phyloP scores from a whole-genome alignment of 371 early-diverging fungal genomes.

The Mucor lusitanicus region DNA sequence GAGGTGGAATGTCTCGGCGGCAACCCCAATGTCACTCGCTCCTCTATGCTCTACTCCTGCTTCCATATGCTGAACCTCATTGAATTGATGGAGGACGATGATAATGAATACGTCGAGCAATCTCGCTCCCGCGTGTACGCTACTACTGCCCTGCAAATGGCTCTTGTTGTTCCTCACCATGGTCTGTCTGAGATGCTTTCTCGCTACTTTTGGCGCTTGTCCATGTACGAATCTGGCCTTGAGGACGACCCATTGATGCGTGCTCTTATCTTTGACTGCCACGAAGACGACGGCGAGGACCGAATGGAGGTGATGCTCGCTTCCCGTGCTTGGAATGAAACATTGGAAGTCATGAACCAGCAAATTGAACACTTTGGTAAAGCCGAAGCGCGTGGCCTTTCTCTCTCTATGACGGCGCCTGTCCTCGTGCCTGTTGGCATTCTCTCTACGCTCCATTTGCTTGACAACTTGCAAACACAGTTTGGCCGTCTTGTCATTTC shows the following conservation, averaged over 20 bases:
- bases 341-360: slow-evolving; percentile 36
- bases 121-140: slow-evolving; percentile 41
- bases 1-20: slow-evolving; percentile 52
- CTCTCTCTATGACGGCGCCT: slow-evolving; percentile 33
- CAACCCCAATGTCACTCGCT: slow-evolving; percentile 26
- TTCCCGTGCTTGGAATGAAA: slow-evolving; percentile 41
- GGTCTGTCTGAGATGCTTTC: slow-evolving; percentile 24
- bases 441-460: slow-evolving; percentile 33
- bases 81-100: slow-evolving; percentile 33
- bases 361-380: slow-evolving; percentile 24
- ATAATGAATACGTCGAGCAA: slow-evolving; percentile 27
- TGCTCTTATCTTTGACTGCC: slow-evolving; percentile 34
- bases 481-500: slow-evolving; percentile 38
- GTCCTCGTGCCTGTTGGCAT: slow-evolving; percentile 32
- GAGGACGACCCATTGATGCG: slow-evolving; percentile 36
- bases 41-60: slow-evolving; percentile 33
- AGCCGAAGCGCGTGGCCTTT: slow-evolving; percentile 16
- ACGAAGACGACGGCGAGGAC: slow-evolving; percentile 36
- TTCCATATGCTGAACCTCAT: slow-evolving; percentile 31
- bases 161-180: slow-evolving; percentile 30
- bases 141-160: slow-evolving; percentile 43
- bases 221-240: slow-evolving; percentile 39
- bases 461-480: slow-evolving; percentile 41
- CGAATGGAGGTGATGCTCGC: slow-evolving; percentile 36
- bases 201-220: slow-evolving; percentile 36